Conservation (phyloP, 148 eudicot species). For the Camellia sinensis region DNA sequence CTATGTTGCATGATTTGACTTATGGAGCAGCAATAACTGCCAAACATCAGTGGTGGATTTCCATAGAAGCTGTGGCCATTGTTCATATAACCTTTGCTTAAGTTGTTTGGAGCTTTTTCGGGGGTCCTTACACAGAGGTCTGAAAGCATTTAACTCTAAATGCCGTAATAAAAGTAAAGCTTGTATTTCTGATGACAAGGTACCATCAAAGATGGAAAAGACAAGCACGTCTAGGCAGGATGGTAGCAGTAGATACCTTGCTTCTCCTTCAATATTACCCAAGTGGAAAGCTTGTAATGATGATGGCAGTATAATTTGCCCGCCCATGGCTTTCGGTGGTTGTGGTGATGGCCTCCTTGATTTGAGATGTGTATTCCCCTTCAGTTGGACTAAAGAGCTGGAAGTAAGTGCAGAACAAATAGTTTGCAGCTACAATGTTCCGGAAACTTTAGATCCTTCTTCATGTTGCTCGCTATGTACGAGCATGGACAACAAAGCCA, state of each 20-base stretch:
- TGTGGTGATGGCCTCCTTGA: slow-evolving; percentile 67
- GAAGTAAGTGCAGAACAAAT: slow-evolving; percentile 59
- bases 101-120: slow-evolving; percentile 55
- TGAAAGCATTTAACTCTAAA: slow-evolving; percentile 17
- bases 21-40: slow-evolving; percentile 69
- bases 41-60: slow-evolving; percentile 64
- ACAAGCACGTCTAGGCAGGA: slow-evolving; percentile 17
- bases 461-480: slow-evolving; percentile 47
- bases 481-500: slow-evolving; percentile 22
- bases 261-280: slow-evolving; percentile 28
- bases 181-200: slow-evolving; percentile 25
- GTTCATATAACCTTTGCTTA: slow-evolving; percentile 84
- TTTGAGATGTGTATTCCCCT: slow-evolving; percentile 61
- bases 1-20: slow-evolving; percentile 19
- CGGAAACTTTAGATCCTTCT: slow-evolving; percentile 37
- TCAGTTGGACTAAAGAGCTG: slow-evolving; percentile 61
- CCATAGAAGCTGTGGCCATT: slow-evolving; percentile 80
- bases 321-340: slow-evolving; percentile 65
- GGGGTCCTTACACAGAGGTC: slow-evolving; percentile 24
- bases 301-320: slow-evolving; percentile 58
- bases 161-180: slow-evolving; percentile 25
- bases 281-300: slow-evolving; percentile 39
- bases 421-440: slow-evolving; percentile 35
- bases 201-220: slow-evolving; percentile 17
- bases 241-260: slow-evolving; percentile 13